Evolutionary conservation across 1,284 basidiomycete genomes (phyloP), one percentile per base, ranked within the genome.

Genomic region (Termitomyces sp.): DNA sequence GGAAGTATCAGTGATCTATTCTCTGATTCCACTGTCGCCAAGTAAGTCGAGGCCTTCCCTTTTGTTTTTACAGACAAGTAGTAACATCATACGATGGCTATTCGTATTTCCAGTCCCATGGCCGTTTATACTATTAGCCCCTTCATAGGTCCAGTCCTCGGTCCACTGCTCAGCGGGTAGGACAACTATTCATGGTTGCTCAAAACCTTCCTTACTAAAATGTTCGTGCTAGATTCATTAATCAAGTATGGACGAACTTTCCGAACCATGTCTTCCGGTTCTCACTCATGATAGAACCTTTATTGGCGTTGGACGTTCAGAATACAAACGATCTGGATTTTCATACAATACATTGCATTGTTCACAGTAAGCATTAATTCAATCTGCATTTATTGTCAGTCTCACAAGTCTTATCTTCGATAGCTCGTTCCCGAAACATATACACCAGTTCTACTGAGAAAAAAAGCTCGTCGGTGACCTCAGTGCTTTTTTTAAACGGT

Each of bases 271-370:
- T 1, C 24, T 38, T 36, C 5, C 26, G 21, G n/a, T 38, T 12
- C n/a, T 48, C n/a, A 48, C 34, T 24, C 17, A 39, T n/a, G 10
- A 17, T 4, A 84, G 76, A 75, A 88, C 60, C 62, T 80, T 0
- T 60, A 79, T 54, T 94, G 91, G 91, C 71, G 86, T 51, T 92
- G 90, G 90, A 89, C 87, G 0, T 93, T 85, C 67, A 81, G 84
- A 55, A 69, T 87, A 26, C 67, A 87, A 48, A 64, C 85, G 1
- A 86, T 87, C 38, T 88, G 84, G 84, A 74, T 74, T 6, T 81
- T 81, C 54, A 63, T 64, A 1, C 73, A 83, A 61, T 66, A 70
- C 9, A 39, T 80, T 7, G 68, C 75, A 0, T 65, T 87, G 12
- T 63, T 80, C 45, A 33, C 77, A 33, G 84, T 91, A 60, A 51